Base-by-base conservation (phyloP, 2,329 filamentous ascomycete genomes). In the Phaeosphaeriaceae sp. region DNA sequence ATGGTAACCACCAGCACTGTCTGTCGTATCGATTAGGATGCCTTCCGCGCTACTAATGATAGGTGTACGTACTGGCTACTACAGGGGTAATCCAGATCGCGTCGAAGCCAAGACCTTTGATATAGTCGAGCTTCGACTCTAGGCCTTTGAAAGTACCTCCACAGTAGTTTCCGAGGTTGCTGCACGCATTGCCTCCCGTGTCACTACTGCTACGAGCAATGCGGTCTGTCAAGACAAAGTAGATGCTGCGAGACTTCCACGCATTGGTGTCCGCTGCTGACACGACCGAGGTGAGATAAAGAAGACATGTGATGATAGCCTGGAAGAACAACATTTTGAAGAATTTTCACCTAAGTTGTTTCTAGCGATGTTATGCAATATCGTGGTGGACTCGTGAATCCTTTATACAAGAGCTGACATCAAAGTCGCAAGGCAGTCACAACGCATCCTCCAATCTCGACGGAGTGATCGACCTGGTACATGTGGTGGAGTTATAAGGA, bases 121-220 rank as follows among this genome's bases (percentile, higher is more conserved):
- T 84, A 64, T 85, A 85, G 64, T 84, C 82, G 9, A 85, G 73
- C 23, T 81, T 77, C 40, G 79, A 74, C 56, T 82, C 80, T 3
- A 83, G 79, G 8, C 83, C 82, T 60, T 78, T 75, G 78, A 81
- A 85, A 22, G 82, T 84, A 10, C 83, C 83, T 49, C 84, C 84
- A 60, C 84, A 86, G 61, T 84, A 84, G 54, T 70, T 66, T 2
- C 70, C 70, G 21, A 76, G 66, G 51, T 75, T 67, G 43, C 65
- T 54, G 58, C 75, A 77, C 47, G 70, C 50, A 26, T 52, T 48
- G n/a, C 72, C 73, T n/a, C 73, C 73, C 23, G 63, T 69, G 44
- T 77, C 75, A 49, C 61, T 69, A 55, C 68, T 75, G 60, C 67
- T 72, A 32, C 73, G 71, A 55, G 75, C 74, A 55, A 77, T 59